Evolutionary conservation across 78 protist genomes (phyloP).

Genomic region (Anaeramoeba flamelloides): DNA sequence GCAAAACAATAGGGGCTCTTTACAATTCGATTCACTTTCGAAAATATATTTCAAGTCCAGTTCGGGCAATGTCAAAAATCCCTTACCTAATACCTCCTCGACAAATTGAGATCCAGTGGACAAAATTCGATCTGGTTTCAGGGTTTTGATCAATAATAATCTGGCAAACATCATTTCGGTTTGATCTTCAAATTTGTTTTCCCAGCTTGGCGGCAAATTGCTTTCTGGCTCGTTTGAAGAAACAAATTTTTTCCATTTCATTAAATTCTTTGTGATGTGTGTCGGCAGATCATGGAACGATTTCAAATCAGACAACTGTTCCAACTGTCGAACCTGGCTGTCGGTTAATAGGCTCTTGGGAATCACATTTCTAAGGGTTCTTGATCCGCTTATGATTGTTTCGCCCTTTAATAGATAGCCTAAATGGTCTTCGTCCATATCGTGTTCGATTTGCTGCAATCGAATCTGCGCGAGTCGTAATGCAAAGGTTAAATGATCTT

Average conservation of each 20-base stretch:
- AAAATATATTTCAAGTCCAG: conserved; percentile 34
- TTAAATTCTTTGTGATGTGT: neutral
- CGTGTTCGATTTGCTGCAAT: conserved; percentile 9
- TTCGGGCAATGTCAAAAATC: neutral
- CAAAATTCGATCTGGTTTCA: conserved; percentile 55
- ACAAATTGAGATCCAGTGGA: conserved; percentile 17
- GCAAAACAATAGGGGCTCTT: conserved; percentile 54
- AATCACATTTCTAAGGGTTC: neutral
- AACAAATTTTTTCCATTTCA: neutral
- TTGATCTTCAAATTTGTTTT: neutral
- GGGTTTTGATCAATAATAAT: conserved; percentile 47
- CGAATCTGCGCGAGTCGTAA: conserved; percentile 52
- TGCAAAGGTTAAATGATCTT: conserved; percentile 61
- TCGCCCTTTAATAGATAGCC: conserved; percentile 39
- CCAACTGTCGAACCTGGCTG: neutral
- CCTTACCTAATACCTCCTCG: neutral
- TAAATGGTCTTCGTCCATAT: conserved; percentile 23
- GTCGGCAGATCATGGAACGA: neutral
- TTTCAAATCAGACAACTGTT: neutral
- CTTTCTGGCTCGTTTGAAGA: neutral
- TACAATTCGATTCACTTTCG: conserved; percentile 17
- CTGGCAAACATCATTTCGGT: neutral
- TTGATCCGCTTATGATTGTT: neutral
- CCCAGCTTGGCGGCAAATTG: neutral
- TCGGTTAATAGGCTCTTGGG: neutral